Base-by-base conservation (phyloP, 805 yeast species). In the Cyberlindnera galapagoensis region DNA sequence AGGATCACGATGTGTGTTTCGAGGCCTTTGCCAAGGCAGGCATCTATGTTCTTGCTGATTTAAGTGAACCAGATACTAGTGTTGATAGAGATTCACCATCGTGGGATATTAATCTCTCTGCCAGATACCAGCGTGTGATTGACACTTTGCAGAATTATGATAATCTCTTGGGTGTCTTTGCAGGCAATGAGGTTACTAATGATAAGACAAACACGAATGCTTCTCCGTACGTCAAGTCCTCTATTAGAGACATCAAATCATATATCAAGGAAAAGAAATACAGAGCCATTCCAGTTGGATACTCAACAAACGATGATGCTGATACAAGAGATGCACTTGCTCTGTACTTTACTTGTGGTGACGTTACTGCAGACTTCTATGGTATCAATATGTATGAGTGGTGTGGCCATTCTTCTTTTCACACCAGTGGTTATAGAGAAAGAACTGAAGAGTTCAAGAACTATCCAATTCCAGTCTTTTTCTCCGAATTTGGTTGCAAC, bases 171-270 rank as follows among this genome's bases (percentile, higher is more conserved):
- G 98, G 97, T 3, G 88, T 85, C 71, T 88, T 90, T 61, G 97
- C 97, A 18, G 98, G 97, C 40, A 92, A 92, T 61, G 98, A 90
- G 69, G 97, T 92, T 33, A 76, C 90, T 39, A 90, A 88, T 60
- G 86, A 84, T 52, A 62, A 60, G 26, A 63, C 86, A 30, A 88
- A 85, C 60, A 83, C 97, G 10, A 80, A 76, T 46, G 84, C 97
- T 20, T 87, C 97, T 18, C 86, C 97, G 2, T 90, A 78, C 59
- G 95, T 92, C 36, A 92, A 90, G 69, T 96, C 97, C 19, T 95
- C 97, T 12, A 71, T 92, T 40, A 80, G 98, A 60, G 98, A 90
- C 57, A 71, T 73, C 53, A 88, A 84, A 62, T 51, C 67, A 12
- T 87, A 92, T 62, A 83, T 92, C 47, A 59, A 64, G 33, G 67